Conservation (phyloP, 2,329 filamentous ascomycete species). For the Macroventuria anomochaeta region DNA sequence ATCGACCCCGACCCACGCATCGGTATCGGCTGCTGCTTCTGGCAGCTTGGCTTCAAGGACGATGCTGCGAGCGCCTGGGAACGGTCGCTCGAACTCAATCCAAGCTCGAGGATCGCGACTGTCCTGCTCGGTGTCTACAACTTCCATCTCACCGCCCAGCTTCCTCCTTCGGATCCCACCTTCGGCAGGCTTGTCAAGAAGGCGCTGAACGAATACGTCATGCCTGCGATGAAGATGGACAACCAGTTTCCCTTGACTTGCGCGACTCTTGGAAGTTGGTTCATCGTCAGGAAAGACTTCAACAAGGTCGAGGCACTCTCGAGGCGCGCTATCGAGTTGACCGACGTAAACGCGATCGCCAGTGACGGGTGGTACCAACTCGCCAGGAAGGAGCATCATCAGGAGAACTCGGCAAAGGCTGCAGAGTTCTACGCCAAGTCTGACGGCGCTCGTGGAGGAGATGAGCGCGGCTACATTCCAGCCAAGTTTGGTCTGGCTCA, state of each 20-base stretch:
- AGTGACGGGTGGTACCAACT: slow-evolving; percentile 98
- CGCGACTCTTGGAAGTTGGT: slow-evolving; percentile 88
- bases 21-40: slow-evolving; percentile 95
- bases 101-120: slow-evolving; percentile 86
- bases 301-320: slow-evolving; percentile 84
- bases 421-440: slow-evolving; percentile 87
- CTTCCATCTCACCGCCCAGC: slow-evolving; percentile 82
- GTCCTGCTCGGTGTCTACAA: slow-evolving; percentile 90
- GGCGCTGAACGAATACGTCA: slow-evolving; percentile 92
- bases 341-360: slow-evolving; percentile 93
- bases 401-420: slow-evolving; percentile 75
- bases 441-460: slow-evolving; percentile 87
- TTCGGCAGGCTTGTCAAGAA: slow-evolving; percentile 88
- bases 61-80: slow-evolving; percentile 93
- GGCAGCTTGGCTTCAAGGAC: slow-evolving; percentile 94
- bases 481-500: slow-evolving; percentile 95
- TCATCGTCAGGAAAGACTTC: slow-evolving; percentile 81
- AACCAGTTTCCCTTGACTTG: slow-evolving; percentile 90
- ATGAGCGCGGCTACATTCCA: slow-evolving; percentile 89
- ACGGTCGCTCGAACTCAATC: slow-evolving; percentile 78
- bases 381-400: slow-evolving; percentile 87
- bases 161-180: slow-evolving; percentile 81
- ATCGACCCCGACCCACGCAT: slow-evolving; percentile 94
- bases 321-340: slow-evolving; percentile 92
- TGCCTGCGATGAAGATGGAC: slow-evolving; percentile 91